Conservation (phyloP, 257 asterid genomes). For the Rauvolfia tetraphylla region DNA sequence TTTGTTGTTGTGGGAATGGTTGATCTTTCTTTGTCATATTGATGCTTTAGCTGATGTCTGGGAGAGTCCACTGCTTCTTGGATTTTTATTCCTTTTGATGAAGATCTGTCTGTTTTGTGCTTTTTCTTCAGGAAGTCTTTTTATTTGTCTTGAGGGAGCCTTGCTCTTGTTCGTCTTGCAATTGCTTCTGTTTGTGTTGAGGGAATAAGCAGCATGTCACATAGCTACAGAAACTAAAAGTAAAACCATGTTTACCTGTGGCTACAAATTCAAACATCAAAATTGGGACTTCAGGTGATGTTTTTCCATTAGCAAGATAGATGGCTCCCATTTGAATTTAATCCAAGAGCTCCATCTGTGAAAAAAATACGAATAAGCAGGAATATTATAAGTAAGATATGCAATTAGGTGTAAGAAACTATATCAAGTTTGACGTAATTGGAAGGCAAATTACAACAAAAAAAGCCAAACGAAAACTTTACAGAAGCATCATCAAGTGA, state of each 20-base stretch:
- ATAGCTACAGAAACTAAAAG: constrained; percentile 4
- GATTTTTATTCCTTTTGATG: too few relatives aligned
- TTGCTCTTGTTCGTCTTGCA: too few relatives aligned
- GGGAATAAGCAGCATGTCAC: neutral
- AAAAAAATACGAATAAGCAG: constrained; percentile 24
- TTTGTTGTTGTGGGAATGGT: too few relatives aligned
- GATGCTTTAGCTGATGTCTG: too few relatives aligned
- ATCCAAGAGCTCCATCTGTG: constrained; percentile 94
- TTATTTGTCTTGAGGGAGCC: too few relatives aligned
- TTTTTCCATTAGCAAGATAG: constrained; percentile 82
- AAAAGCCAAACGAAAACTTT: too few relatives aligned
- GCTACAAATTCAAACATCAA: constrained; percentile 95
- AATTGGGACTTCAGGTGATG: constrained; percentile 89
- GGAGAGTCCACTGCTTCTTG: too few relatives aligned
- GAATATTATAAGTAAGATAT: neutral
- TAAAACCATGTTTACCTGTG: constrained; percentile 59
- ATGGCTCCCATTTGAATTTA: constrained; percentile 93
- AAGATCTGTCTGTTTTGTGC: too few relatives aligned
- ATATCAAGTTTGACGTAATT: neutral
- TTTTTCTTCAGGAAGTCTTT: too few relatives aligned
- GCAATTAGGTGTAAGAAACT: neutral
- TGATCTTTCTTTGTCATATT: too few relatives aligned
- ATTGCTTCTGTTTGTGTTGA: too few relatives aligned
- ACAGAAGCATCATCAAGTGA: neutral
- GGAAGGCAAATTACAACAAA: neutral